A percentile compares a stretch with the other conserved stretches of the same genome.
phyloP scores from a whole-genome alignment of 768 basidiomycete genomes.

The Crepidotus variabilis region DNA sequence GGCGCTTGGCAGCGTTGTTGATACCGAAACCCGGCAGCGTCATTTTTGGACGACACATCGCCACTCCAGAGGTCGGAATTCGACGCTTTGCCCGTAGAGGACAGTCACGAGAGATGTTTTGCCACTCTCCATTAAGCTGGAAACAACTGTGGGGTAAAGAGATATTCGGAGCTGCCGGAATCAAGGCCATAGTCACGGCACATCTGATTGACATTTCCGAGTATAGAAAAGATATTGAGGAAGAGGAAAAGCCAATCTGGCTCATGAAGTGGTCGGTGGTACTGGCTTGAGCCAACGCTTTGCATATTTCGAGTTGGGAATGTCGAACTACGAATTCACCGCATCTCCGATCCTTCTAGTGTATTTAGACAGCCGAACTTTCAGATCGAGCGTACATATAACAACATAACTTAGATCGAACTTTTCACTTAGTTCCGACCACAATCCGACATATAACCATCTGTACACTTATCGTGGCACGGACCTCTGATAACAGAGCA shows the following conservation, averaged over 20 bases:
- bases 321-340: too few species aligned
- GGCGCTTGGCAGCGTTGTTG: constrained; percentile 26
- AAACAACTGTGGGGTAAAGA: constrained; percentile 28
- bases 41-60: constrained; percentile 36
- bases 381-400: too few species aligned
- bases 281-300: neutral
- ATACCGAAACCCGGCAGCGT: constrained; percentile 29
- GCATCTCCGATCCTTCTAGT: too few species aligned
- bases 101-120: constrained; percentile 26
- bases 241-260: neutral
- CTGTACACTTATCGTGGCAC: too few species aligned
- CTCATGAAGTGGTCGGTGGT: neutral
- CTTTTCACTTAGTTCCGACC: too few species aligned
- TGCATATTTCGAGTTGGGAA: too few species aligned
- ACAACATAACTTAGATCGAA: too few species aligned
- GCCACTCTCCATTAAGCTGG: constrained; percentile 36
- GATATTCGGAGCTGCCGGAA: constrained; percentile 22
- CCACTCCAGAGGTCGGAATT: constrained; percentile 27
- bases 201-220: constrained; percentile 3
- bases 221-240: too few species aligned
- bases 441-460: too few species aligned
- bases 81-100: neutral
- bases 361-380: too few species aligned
- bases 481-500: too few species aligned
- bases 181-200: constrained; percentile 14